A percentile compares a stretch with the other conserved stretches of the same genome.
Evolutionary conservation across 768 basidiomycete species (phyloP).

Genomic region (Sporobolomyces roseus): DNA sequence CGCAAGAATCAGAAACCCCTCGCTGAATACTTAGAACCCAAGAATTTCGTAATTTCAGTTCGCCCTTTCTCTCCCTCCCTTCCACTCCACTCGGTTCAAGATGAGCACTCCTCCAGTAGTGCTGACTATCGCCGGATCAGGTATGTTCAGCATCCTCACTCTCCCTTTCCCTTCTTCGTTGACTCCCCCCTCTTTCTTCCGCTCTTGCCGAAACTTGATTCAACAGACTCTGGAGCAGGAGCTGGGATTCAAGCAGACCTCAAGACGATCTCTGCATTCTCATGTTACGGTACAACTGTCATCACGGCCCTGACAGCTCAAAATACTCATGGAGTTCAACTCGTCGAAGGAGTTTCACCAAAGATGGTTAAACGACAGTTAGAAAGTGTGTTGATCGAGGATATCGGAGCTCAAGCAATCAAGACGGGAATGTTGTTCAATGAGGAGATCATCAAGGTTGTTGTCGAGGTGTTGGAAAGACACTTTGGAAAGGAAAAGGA

Average conservation of each 20-base stretch:
- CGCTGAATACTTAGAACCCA: background rate
- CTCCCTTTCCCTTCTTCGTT: background rate
- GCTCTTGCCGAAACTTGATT: too few relatives aligned
- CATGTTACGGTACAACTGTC: constrained; percentile 74
- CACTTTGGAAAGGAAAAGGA: constrained; percentile 37
- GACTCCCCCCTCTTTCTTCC: too few relatives aligned
- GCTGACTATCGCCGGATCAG: constrained; percentile 38
- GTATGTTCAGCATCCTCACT: constrained; percentile 2
- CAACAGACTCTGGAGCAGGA: constrained; percentile 71
- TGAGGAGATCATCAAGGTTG: constrained; percentile 55
- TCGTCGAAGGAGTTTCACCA: constrained; percentile 63
- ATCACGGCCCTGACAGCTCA: constrained; percentile 85
- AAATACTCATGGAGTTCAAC: constrained; percentile 72
- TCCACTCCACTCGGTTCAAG: background rate
- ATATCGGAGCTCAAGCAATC: constrained; percentile 66
- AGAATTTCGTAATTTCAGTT: background rate
- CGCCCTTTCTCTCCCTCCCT: background rate
- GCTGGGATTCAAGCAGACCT: constrained; percentile 93
- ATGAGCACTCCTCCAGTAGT: constrained; percentile 21
- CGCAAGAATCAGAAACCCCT: background rate
- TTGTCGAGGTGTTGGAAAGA: constrained; percentile 55
- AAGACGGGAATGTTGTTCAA: constrained; percentile 89
- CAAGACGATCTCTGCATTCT: constrained; percentile 72
- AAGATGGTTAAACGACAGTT: constrained; percentile 74
- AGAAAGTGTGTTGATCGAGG: constrained; percentile 60